A percentile compares a stretch with the other conserved stretches of the same genome.
phyloP scores from a whole-genome alignment of 1,139 yeast genomes.

The Nakaseomyces kungkrabaensis region DNA sequence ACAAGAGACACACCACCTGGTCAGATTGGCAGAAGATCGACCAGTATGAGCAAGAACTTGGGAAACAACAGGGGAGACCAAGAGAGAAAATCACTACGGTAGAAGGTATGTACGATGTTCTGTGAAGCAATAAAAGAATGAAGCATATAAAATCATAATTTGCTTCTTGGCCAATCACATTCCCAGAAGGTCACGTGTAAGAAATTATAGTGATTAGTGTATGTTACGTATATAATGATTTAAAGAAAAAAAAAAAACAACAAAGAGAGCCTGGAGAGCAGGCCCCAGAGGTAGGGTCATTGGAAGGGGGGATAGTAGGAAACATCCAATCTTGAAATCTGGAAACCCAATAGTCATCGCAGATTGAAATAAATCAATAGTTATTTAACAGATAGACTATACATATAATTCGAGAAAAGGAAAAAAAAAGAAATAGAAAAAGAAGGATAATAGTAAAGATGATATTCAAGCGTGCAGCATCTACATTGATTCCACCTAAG shows the following conservation, averaged over 20 bases:
- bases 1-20: constrained; percentile 48
- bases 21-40: constrained; percentile 60
- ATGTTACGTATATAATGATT: background rate
- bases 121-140: background rate
- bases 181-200: background rate
- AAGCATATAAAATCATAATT: no score
- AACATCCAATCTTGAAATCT: no score
- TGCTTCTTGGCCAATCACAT: background rate
- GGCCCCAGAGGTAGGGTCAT: no score
- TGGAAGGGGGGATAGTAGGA: no score
- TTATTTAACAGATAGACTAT: no score
- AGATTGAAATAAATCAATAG: no score
- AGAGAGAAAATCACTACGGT: constrained; percentile 29
- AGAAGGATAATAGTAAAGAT: constrained; percentile 18
- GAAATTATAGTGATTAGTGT: background rate
- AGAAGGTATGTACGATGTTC: background rate
- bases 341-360: background rate
- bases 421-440: background rate
- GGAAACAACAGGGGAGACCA: constrained; percentile 39
- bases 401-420: no score
- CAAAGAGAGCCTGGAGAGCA: no score
- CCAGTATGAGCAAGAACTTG: constrained; percentile 41
- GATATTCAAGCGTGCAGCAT: constrained; percentile 76
- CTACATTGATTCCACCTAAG: constrained; percentile 98
- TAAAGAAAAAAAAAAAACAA: no score